Evolutionary conservation across 306 rosid species (phyloP).

Genomic region (Begonia loranthoides): DNA sequence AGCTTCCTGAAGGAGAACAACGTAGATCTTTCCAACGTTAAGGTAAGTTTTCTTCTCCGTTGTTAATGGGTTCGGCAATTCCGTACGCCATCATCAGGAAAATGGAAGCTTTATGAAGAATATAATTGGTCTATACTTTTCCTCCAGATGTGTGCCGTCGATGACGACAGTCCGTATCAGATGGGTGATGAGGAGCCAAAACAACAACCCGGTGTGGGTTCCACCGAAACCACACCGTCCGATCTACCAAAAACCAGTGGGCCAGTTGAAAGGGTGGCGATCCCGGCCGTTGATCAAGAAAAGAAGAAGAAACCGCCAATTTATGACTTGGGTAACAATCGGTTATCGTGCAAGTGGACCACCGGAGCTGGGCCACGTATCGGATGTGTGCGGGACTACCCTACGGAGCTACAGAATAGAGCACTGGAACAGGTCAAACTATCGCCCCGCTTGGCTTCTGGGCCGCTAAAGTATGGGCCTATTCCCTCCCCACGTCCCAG

Average conservation of each 20-base stretch:
- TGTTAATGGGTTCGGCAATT: no score
- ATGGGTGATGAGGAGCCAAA: slow-evolving; percentile 11
- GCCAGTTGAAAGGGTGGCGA: background rate
- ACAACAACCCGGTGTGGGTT: slow-evolving; percentile 15
- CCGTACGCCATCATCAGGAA: background rate
- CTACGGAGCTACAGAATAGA: slow-evolving; percentile 41
- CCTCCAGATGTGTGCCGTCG: slow-evolving; percentile 56
- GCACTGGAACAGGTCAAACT: slow-evolving; percentile 66
- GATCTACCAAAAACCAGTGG: background rate
- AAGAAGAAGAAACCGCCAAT: slow-evolving; percentile 10
- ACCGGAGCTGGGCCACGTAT: slow-evolving; percentile 48
- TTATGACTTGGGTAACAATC: slow-evolving; percentile 10
- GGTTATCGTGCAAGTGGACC: slow-evolving; percentile 30
- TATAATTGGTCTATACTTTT: background rate
- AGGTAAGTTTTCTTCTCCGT: slow-evolving; percentile 25
- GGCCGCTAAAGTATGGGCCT: slow-evolving; percentile 16
- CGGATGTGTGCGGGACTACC: slow-evolving; percentile 60
- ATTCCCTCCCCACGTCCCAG: slow-evolving; percentile 70
- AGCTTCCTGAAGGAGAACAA: slow-evolving; percentile 49
- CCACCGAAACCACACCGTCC: background rate
- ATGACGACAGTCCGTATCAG: slow-evolving; percentile 46
- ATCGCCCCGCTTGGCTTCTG: slow-evolving; percentile 33
- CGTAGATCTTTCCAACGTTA: slow-evolving; percentile 62
- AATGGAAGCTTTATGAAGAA: background rate
- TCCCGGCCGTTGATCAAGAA: slow-evolving; percentile 13